Evolutionary conservation across 1,284 basidiomycete species (phyloP).

Genomic region (Fomitiporia mediterranea): DNA sequence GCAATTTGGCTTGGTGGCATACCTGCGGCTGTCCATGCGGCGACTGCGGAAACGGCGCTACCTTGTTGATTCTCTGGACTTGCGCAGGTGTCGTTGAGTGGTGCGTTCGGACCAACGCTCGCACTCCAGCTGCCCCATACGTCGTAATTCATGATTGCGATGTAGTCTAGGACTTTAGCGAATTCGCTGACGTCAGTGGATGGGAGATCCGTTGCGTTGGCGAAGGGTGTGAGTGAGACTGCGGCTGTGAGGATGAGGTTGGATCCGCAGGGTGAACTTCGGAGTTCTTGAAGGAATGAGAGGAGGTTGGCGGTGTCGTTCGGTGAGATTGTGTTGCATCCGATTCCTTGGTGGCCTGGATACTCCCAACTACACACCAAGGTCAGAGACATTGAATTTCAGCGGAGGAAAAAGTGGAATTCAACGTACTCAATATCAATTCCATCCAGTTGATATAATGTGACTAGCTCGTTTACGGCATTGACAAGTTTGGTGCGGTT

Average conservation of each 20-base stretch:
- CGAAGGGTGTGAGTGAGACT: conserved; percentile 64
- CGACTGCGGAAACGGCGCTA: conserved; percentile 71
- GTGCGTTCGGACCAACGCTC: conserved; percentile 75
- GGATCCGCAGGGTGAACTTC: conserved; percentile 48
- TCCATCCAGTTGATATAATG: conserved; percentile 69
- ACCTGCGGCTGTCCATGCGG: conserved; percentile 71
- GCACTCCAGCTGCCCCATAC: conserved; percentile 56
- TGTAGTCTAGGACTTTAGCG: conserved; percentile 69
- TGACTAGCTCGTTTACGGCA: conserved; percentile 57
- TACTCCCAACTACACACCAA: conserved; percentile 76
- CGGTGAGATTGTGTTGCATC: conserved; percentile 61
- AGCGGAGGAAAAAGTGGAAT: not conserved
- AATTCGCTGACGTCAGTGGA: conserved; percentile 67
- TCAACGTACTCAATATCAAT: conserved; percentile 78
- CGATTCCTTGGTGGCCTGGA: conserved; percentile 62
- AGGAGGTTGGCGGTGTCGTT: conserved; percentile 72
- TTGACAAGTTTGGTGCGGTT: conserved; percentile 67
- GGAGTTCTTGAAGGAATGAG: conserved; percentile 68
- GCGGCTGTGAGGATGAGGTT: conserved; percentile 74
- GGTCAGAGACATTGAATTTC: no score
- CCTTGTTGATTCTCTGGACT: conserved; percentile 56
- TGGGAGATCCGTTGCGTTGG: conserved; percentile 51
- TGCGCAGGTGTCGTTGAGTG: conserved; percentile 74
- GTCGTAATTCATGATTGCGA: conserved; percentile 89
- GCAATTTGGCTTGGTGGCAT: conserved; percentile 77